Percentiles rank a stretch among this genome's conserved stretches.
phyloP scores from a whole-genome alignment of 257 asterid species.

The Fraxinus pennsylvanica region DNA sequence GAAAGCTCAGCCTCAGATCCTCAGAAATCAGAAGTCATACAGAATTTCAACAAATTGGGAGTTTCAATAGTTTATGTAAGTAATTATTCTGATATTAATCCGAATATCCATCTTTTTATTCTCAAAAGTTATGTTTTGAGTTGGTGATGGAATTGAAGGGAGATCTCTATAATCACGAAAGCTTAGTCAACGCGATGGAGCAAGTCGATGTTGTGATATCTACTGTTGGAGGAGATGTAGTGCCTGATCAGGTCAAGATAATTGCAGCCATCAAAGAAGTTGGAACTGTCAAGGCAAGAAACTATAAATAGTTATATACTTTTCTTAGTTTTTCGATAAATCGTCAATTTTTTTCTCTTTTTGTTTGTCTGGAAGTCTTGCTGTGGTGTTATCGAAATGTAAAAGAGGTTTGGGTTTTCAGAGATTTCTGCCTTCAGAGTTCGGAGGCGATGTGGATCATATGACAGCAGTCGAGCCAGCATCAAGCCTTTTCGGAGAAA shows the following conservation, averaged over 20 bases:
- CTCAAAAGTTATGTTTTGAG: no score
- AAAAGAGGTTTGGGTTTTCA: neutral
- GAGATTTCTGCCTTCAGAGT: slow-evolving; percentile 37
- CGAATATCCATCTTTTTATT: neutral
- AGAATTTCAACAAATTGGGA: slow-evolving; percentile 13
- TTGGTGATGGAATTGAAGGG: slow-evolving; percentile 11
- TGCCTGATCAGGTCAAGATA: slow-evolving; percentile 33
- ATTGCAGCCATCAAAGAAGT: slow-evolving; percentile 38
- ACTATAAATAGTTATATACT: no score
- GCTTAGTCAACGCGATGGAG: slow-evolving; percentile 32
- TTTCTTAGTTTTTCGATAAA: no score
- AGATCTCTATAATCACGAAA: slow-evolving; percentile 32
- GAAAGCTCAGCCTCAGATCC: slow-evolving; percentile 19
- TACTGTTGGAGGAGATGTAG: neutral
- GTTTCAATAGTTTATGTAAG: slow-evolving; percentile 23
- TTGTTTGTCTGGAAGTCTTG: no score
- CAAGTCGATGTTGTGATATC: slow-evolving; percentile 47
- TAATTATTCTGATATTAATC: neutral
- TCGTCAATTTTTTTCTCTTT: no score
- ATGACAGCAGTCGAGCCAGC: slow-evolving; percentile 26
- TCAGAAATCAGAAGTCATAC: slow-evolving; percentile 14
- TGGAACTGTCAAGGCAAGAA: slow-evolving; percentile 34
- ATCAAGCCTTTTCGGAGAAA: neutral
- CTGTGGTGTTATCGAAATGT: no score
- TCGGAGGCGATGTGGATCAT: slow-evolving; percentile 28